Conservation (phyloP, 345 rosid genomes). For the Ricinus communis region DNA sequence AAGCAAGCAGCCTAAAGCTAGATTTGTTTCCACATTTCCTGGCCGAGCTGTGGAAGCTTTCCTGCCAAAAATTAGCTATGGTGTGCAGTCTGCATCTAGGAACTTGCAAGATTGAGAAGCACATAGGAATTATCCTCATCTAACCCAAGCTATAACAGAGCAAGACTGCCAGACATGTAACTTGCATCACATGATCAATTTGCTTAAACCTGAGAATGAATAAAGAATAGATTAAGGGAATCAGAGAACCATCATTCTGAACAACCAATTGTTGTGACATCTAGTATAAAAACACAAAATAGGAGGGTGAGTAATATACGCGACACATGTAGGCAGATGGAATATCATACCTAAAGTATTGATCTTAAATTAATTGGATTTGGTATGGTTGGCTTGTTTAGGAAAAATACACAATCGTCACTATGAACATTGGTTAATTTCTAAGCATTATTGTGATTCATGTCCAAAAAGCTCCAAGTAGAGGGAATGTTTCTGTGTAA, state of each 20-base stretch:
- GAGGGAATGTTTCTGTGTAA: too few species aligned
- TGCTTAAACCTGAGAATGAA: slow-evolving; percentile 5
- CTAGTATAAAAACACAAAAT: too few species aligned
- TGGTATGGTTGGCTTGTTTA: neutral
- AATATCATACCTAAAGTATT: neutral
- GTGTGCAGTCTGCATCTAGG: slow-evolving; percentile 53
- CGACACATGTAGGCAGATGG: neutral
- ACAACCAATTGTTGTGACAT: too few species aligned
- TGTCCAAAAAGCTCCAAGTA: too few species aligned
- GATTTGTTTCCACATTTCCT: slow-evolving; percentile 30
- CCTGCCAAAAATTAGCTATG: slow-evolving; percentile 47
- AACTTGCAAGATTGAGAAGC: slow-evolving; percentile 60
- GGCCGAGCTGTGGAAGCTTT: slow-evolving; percentile 39
- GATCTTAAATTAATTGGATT: neutral
- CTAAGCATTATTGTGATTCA: neutral
- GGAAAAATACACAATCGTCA: neutral
- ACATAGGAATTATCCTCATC: slow-evolving; percentile 52
- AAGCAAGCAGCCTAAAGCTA: slow-evolving; percentile 35
- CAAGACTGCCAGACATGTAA: slow-evolving; percentile 8
- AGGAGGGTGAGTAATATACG: too few species aligned
- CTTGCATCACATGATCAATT: slow-evolving; percentile 10
- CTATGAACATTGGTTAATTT: neutral
- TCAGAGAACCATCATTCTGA: neutral
- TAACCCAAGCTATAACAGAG: slow-evolving; percentile 28
- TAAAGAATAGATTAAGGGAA: neutral